Base-by-base conservation (phyloP, 2,329 filamentous ascomycete genomes). In the Gnomoniopsis smithogilvyi region DNA sequence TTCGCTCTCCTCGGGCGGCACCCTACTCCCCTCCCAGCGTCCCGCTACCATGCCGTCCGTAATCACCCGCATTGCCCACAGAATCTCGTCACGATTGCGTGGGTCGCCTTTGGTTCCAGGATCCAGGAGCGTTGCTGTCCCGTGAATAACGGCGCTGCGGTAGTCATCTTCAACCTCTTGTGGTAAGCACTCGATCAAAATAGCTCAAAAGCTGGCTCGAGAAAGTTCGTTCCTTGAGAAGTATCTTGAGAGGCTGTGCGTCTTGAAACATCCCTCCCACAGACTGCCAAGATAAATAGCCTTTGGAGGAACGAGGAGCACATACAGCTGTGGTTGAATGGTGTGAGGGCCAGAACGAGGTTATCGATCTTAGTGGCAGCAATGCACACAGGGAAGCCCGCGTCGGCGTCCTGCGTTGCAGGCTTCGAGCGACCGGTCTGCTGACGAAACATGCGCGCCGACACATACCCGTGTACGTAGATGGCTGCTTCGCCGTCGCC, bases 401-500 rank as follows among this genome's bases (percentile, higher is more conserved):
- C 41, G 48, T 61, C 54, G 50, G 50, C 30, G 50, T 56, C 51
- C 33, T 17, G 26, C 1, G 59, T 38, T 0, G 54, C 38, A 49
- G 26, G 43, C 21, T 58, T 38, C 34, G 49, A 51, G 33, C 80
- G 76, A 1, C 60, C 56, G 19, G 56, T 59, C 15, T 85, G 79
- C 8, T 89, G 72, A 63, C 87, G 88, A 80, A 94, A 89, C 36
- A 96, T 78, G 8, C 92, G 88, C 1, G 87, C 86, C 61, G 86
- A 90, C 65, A 94, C 87, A 72, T 94, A 96, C 68, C 91, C 91
- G 73, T 96, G 92, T 8, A 96, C 81, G 71, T 96, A 96, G 6
- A 92, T 78, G 0, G 87, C 85, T 64, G 92, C 86, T 53, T 82
- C 79, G 19, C 82, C 72, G 54, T 80, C 78, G 17, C 84, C 79